Conservation (phyloP, 2,329 filamentous ascomycete genomes). For the Dactylellina sp. region DNA sequence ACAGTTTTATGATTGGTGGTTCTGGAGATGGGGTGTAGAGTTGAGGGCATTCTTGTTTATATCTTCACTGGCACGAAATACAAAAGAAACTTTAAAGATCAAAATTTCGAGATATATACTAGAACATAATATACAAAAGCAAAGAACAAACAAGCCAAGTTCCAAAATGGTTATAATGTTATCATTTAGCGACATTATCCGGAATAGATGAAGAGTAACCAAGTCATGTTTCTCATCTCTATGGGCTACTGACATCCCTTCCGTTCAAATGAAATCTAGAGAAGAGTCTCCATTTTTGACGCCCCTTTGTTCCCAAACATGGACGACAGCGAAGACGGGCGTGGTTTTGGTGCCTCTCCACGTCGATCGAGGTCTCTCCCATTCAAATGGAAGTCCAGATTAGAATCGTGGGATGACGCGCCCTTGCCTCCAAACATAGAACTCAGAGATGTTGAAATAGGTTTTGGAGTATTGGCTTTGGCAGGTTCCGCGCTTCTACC, state of each 20-base stretch:
- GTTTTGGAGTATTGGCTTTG: background rate
- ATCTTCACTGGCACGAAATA: slow-evolving; percentile 28
- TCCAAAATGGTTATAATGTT: no score
- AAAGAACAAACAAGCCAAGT: no score
- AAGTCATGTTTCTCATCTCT: no score
- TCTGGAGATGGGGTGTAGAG: slow-evolving; percentile 2
- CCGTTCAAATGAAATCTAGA: slow-evolving; percentile 18
- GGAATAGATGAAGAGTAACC: no score
- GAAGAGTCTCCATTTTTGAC: background rate
- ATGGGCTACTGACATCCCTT: no score
- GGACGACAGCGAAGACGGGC: slow-evolving; percentile 2
- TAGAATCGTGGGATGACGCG: background rate
- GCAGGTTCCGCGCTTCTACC: background rate
- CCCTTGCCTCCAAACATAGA: background rate
- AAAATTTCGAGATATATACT: no score
- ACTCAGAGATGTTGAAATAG: background rate
- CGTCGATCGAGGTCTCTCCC: background rate
- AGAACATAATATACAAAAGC: no score
- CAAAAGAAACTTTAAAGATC: slow-evolving; percentile 8
- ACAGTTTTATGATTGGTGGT: background rate
- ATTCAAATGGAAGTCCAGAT: slow-evolving; percentile 1
- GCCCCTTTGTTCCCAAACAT: background rate
- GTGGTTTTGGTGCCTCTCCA: background rate
- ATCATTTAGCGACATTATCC: no score
- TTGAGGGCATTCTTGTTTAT: slow-evolving; percentile 30